Percentiles rank a stretch among this genome's conserved stretches.
phyloP scores from a whole-genome alignment of 768 basidiomycete genomes.

The Pluteus cervinus region DNA sequence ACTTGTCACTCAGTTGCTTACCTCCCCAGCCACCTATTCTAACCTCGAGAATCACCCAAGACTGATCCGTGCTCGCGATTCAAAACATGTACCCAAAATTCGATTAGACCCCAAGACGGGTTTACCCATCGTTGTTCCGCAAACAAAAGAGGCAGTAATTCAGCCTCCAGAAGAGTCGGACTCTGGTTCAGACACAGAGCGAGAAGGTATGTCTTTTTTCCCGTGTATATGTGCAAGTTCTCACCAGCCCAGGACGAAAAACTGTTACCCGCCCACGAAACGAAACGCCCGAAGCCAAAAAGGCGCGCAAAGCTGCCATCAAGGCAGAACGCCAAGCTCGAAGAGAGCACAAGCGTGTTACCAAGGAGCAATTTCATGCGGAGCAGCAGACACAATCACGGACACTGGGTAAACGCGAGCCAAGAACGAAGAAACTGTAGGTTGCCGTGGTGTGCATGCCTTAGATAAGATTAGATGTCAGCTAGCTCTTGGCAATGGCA shows the following conservation, averaged over 20 bases:
- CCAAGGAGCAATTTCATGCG: constrained; percentile 53
- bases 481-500: constrained; percentile 8
- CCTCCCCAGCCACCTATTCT: constrained; percentile 79
- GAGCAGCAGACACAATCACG: constrained; percentile 61
- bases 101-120: constrained; percentile 72
- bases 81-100: constrained; percentile 55
- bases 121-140: constrained; percentile 49
- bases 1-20: constrained; percentile 7
- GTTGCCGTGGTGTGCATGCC: no score
- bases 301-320: constrained; percentile 60
- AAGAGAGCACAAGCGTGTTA: constrained; percentile 61
- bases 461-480: constrained; percentile 12
- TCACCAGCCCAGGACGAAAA: constrained; percentile 20
- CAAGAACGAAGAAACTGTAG: constrained; percentile 41
- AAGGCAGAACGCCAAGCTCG: constrained; percentile 63
- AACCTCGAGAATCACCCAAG: constrained; percentile 97
- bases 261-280: constrained; percentile 67
- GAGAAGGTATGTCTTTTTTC: constrained; percentile 13
- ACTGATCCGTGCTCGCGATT: constrained; percentile 65
- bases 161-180: constrained; percentile 13
- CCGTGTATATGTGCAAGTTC: background rate
- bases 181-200: constrained; percentile 20
- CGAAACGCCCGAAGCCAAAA: constrained; percentile 75
- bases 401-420: constrained; percentile 38
- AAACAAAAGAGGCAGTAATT: constrained; percentile 13